Percentiles rank a stretch among this genome's conserved stretches.
phyloP scores from a whole-genome alignment of 805 yeast species.

The Yamadazyma tumulicola region DNA sequence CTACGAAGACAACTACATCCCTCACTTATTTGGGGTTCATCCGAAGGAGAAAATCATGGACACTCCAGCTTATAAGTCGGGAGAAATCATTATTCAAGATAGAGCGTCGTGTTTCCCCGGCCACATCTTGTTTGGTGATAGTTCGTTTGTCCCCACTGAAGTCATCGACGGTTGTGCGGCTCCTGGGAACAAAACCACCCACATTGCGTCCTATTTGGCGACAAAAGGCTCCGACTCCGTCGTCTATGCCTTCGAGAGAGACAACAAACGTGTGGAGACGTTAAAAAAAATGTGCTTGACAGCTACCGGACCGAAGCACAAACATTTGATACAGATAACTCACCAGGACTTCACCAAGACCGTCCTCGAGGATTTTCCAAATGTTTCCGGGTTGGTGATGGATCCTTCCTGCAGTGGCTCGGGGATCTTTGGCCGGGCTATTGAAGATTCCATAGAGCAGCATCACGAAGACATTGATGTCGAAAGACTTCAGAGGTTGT shows the following conservation, averaged over 20 bases:
- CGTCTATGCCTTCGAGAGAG: constrained; percentile 86
- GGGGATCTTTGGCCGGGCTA: constrained; percentile 90
- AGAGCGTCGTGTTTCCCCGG: constrained; percentile 98
- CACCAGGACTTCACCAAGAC: constrained; percentile 65
- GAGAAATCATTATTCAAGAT: constrained; percentile 87
- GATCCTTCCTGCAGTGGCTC: constrained; percentile 99
- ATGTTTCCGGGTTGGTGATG: constrained; percentile 77
- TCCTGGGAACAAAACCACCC: constrained; percentile 97
- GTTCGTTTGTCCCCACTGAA: constrained; percentile 48
- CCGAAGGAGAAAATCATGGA: constrained; percentile 69
- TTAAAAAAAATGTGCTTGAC: constrained; percentile 72
- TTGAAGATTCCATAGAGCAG: constrained; percentile 44
- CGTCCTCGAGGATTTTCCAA: constrained; percentile 54
- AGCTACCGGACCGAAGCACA: constrained; percentile 45
- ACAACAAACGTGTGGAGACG: constrained; percentile 64
- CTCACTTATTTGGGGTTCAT: constrained; percentile 76
- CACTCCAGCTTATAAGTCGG: constrained; percentile 66
- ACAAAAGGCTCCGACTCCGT: constrained; percentile 19
- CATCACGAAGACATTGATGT: constrained; percentile 48
- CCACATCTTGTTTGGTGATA: constrained; percentile 57
- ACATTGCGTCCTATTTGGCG: constrained; percentile 64
- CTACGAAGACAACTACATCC: constrained; percentile 70
- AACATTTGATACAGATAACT: constrained; percentile 44
- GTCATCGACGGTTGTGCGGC: constrained; percentile 96
- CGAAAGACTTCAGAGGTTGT: constrained; percentile 66